These are phyloP conservation scores for Boletus pseudo-olivaceus DNA, from an alignment of 768 basidiomycete genomes.

Conservation along the genomic window DNA sequence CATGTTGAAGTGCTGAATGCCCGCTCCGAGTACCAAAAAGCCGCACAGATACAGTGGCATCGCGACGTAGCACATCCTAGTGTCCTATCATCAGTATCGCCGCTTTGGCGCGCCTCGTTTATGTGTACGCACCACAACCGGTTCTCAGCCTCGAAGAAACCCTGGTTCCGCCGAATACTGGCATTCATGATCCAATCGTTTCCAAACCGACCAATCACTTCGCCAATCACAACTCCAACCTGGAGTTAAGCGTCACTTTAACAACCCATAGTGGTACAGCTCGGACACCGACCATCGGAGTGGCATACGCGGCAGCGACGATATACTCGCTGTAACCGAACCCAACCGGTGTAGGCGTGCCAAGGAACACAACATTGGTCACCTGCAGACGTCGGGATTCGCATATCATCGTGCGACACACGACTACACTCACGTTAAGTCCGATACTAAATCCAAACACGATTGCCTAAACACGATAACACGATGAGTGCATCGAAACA, in stretches of 20 bases:
- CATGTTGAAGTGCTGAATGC: constrained; percentile 31
- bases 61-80: constrained; percentile 38
- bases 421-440: constrained; percentile 35
- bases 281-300: constrained; percentile 37
- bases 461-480: constrained; percentile 28
- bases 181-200: constrained; percentile 49
- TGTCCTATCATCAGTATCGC: not conserved
- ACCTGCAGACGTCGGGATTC: constrained; percentile 31
- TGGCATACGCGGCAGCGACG: constrained; percentile 42
- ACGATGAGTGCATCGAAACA: not conserved
- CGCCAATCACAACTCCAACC: constrained; percentile 50
- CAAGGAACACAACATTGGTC: constrained; percentile 55
- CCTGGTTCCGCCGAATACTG: constrained; percentile 42
- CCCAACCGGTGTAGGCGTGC: constrained; percentile 42
- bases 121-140: constrained; percentile 35
- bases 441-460: constrained; percentile 51
- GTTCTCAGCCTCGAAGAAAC: constrained; percentile 53
- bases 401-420: not conserved
- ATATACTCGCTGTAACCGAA: constrained; percentile 43
- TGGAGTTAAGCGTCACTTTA: constrained; percentile 9
- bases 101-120: rapidly evolving
- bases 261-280: not conserved
- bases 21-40: constrained; percentile 41
- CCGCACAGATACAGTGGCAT: constrained; percentile 40
- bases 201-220: constrained; percentile 46